Conservation (phyloP, 2,329 filamentous ascomycete genomes). For the Beauveria sp. region DNA sequence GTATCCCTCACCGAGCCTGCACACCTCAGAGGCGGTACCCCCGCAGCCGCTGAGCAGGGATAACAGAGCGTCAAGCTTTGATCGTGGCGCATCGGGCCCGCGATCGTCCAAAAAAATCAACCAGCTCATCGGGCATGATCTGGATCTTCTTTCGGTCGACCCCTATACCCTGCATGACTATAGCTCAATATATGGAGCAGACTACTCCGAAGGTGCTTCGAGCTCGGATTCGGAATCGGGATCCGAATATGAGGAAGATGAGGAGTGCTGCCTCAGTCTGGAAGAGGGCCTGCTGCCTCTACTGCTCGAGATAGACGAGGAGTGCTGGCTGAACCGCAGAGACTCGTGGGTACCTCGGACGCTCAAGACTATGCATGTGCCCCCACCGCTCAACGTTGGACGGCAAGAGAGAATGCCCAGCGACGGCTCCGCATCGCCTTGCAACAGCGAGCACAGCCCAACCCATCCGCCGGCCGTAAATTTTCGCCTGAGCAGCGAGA, state of each 20-base stretch:
- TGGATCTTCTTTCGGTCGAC: conserved; percentile 18
- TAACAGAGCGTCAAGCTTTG: neutral
- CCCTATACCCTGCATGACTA: neutral
- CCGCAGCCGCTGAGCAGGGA: neutral
- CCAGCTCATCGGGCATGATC: conserved; percentile 33
- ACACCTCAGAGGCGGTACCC: neutral
- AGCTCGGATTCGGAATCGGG: neutral
- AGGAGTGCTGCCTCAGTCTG: neutral
- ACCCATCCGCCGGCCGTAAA: neutral
- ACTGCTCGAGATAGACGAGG: neutral
- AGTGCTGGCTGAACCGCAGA: neutral
- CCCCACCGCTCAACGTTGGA: neutral
- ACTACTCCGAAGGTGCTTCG: neutral
- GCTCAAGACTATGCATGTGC: neutral
- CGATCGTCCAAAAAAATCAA: conserved; percentile 31
- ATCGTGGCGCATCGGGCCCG: conserved; percentile 15
- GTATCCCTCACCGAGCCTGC: neutral
- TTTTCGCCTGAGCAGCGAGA: neutral
- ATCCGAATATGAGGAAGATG: neutral
- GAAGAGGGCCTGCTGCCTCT: conserved; percentile 1
- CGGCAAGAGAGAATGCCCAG: neutral
- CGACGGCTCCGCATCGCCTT: neutral
- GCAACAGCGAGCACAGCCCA: neutral
- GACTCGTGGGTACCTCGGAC: conserved; percentile 1
- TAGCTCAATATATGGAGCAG: neutral